Evolutionary conservation across 768 basidiomycete genomes (phyloP), one percentile per base, ranked within the genome.

Genomic region (Lactarius sp.): DNA sequence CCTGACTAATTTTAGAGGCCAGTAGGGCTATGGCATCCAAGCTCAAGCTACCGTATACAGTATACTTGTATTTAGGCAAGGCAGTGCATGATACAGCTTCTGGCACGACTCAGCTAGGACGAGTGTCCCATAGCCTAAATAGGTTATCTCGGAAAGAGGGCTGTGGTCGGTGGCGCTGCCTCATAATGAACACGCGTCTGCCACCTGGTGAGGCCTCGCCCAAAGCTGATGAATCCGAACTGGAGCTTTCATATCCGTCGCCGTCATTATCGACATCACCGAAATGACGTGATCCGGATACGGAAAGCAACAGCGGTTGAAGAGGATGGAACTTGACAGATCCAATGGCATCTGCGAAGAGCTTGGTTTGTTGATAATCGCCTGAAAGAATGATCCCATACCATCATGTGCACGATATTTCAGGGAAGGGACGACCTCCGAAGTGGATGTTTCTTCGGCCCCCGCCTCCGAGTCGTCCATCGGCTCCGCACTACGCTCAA

Each of bases 231-330:
- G 34, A 58, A 34, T 14, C 44, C 9, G 62, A 57, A 57, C 31
- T 20, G 5, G 56, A 47, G 14, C 50, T 56, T 36, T 52, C 61
- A 36, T 37, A 51, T 37, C 41, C 53, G 4, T 54, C 57, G 41
- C 58, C 22, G 8, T 42, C 52, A 34, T 2, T 49, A 34, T 53
- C 59, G 22, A 52, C 18, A 22, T 56, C 49, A 27, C 77, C 73
- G 69, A 90, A 90, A 72, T 88, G 84, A n/a, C 92, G 76, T 6
- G 93, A 92, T 2, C 93, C 93, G 0, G 91, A 87, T 1, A 80
- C 80, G 0, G 90, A 86, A 20, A 90, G 71, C 3, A 93, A 68
- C 3, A 77, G 56, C 0, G 91, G 76, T 10, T 77, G 75, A 33
- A 80, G 73, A 0, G 92, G 91, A 67, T 94, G 87, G 69, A 94